phyloP scores from a whole-genome alignment of 306 rosid species.

The peach (Prunus persica) region Prunus_persica_NCBIv2 NC_034012.1:13159001-13159500 shows the following conservation, averaged over 20 bases:
- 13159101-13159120: background rate
- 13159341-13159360: no score
- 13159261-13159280: background rate
- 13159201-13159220: background rate
- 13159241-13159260: background rate
- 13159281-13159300: background rate
- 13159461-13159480: no score
- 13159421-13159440: no score
- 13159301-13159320: no score
- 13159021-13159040: constrained; percentile 41
- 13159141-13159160: background rate
- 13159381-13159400: no score
- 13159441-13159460: no score
- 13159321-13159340: no score
- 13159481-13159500: no score
- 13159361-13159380: no score
- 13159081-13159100: background rate
- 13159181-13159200: background rate
- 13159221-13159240: background rate
- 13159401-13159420: no score
- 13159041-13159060: constrained; percentile 29
- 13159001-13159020: constrained; percentile 38
- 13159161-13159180: background rate
- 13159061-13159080: constrained; percentile 33
- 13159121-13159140: no score